Conservation (phyloP, 73 alveolate genomes). For the Stentor coeruleus region DNA sequence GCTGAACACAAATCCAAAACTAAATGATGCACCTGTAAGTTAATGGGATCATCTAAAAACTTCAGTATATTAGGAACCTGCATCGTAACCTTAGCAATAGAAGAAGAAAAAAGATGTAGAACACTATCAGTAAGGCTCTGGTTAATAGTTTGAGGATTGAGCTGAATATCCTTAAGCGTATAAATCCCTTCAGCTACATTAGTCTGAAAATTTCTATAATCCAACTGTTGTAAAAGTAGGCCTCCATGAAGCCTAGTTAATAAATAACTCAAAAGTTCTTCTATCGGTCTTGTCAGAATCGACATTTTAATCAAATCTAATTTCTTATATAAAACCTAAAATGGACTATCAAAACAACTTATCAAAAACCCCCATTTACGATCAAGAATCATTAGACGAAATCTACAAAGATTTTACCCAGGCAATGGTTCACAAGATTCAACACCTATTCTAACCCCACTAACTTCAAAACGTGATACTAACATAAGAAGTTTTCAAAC, state of each 20-base stretch:
- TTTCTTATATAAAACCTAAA: too few relatives aligned
- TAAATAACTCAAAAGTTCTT: background rate
- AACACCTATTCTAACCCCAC: background rate
- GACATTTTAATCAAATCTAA: slow-evolving; percentile 4
- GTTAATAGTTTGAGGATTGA: background rate
- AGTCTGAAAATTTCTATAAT: background rate
- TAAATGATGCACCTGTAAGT: background rate
- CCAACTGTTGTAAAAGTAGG: background rate
- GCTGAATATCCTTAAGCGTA: background rate
- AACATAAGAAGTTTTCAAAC: background rate
- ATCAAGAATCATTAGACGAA: slow-evolving; percentile 8
- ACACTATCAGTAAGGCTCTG: slow-evolving; percentile 15
- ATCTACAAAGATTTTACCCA: background rate
- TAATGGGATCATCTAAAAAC: background rate
- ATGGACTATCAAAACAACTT: background rate
- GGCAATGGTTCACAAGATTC: background rate
- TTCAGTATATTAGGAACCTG: background rate
- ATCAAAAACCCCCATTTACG: slow-evolving; percentile 14
- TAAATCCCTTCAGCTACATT: slow-evolving; percentile 12
- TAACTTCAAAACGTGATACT: background rate
- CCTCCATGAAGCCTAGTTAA: background rate
- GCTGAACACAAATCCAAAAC: slow-evolving; percentile 2
- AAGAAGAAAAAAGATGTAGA: background rate
- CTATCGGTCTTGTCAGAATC: slow-evolving; percentile 14
- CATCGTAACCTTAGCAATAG: background rate